Conservation (phyloP, 805 yeast genomes). For the Candida xyloterini region DNA sequence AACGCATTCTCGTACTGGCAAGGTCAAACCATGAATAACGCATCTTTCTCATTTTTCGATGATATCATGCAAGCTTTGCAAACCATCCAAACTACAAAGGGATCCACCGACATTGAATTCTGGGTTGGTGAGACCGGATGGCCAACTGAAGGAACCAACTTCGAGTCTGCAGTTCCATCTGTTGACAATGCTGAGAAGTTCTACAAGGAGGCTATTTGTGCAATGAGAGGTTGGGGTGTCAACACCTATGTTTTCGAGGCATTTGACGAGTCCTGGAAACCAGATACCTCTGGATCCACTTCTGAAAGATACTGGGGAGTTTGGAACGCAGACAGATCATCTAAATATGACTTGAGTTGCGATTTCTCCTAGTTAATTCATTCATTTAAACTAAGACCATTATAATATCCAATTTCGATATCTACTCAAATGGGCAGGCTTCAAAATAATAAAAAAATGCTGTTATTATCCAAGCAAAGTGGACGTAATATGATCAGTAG, state of each 20-base stretch:
- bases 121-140: conserved; percentile 99
- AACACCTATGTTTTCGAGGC: conserved; percentile 93
- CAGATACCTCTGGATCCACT: conserved; percentile 78
- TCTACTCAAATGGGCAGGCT: neutral
- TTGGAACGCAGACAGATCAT: conserved; percentile 48
- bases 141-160: conserved; percentile 85
- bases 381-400: neutral
- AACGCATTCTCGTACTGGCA: conserved; percentile 99
- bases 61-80: conserved; percentile 98
- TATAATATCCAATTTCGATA: conserved; percentile 1
- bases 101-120: conserved; percentile 79
- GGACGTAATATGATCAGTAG: conserved; percentile 42
- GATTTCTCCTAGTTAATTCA: conserved; percentile 35
- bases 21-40: conserved; percentile 81
- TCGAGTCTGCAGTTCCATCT: conserved; percentile 63
- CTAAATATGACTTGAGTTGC: conserved; percentile 48
- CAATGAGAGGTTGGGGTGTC: conserved; percentile 93
- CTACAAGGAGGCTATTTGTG: conserved; percentile 91
- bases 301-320: conserved; percentile 98
- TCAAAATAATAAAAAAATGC: neutral
- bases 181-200: conserved; percentile 69
- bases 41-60: conserved; percentile 90
- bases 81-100: conserved; percentile 80
- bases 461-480: conserved; percentile 2
- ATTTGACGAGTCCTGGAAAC: conserved; percentile 95